Percentiles rank a stretch among this genome's conserved stretches.
phyloP scores from a whole-genome alignment of 2,329 filamentous ascomycete species.

The Diaporthe destruens region DNA sequence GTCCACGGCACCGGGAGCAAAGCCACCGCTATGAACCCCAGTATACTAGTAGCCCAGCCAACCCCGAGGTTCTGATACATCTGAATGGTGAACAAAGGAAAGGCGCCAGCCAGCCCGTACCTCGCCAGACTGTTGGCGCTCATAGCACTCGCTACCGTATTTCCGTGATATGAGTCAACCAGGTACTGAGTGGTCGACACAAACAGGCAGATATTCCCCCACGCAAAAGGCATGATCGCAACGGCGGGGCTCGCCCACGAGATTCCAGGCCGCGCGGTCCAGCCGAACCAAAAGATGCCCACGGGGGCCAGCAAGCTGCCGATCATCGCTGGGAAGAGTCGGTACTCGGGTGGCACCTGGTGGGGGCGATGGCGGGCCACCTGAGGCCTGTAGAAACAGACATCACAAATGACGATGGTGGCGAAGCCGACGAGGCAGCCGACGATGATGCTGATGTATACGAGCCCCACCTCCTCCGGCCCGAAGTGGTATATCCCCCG shows the following conservation, averaged over 20 bases:
- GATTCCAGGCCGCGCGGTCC: constrained; percentile 61
- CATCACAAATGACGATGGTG: constrained; percentile 57
- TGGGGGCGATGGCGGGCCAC: constrained; percentile 50
- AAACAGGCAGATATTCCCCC: constrained; percentile 72
- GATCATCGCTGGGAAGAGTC: constrained; percentile 70
- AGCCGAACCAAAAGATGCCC: constrained; percentile 72
- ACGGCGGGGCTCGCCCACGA: constrained; percentile 65
- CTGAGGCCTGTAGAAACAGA: constrained; percentile 56
- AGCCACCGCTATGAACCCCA: constrained; percentile 60
- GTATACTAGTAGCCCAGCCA: constrained; percentile 60
- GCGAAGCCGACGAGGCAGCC: constrained; percentile 59
- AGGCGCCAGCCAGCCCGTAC: constrained; percentile 67
- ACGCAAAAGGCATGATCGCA: constrained; percentile 68
- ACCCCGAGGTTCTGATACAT: constrained; percentile 61
- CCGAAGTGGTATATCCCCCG: constrained; percentile 58
- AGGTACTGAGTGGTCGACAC: constrained; percentile 65
- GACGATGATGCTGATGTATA: constrained; percentile 60
- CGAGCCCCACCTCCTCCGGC: constrained; percentile 56
- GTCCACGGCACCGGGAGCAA: constrained; percentile 66
- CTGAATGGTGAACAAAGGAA: constrained; percentile 72
- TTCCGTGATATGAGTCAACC: constrained; percentile 67
- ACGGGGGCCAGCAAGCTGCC: constrained; percentile 66
- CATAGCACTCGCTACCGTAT: constrained; percentile 68
- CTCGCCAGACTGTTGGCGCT: constrained; percentile 71
- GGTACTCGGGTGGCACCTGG: constrained; percentile 64